Conservation (phyloP, 257 asterid species). For the Mentha longifolia region DNA sequence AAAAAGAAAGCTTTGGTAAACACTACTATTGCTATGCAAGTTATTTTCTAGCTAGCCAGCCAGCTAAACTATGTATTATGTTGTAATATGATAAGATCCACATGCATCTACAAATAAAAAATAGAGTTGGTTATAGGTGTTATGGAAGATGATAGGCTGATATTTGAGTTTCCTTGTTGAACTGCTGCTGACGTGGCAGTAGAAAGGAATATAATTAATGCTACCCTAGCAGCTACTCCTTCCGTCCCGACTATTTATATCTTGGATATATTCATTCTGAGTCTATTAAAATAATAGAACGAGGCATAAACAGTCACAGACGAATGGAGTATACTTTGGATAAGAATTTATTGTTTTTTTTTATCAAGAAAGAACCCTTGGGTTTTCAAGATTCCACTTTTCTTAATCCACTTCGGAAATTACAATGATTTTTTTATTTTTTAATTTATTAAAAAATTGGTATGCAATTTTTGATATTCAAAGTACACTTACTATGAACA, state of each 20-base stretch:
- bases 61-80: background rate
- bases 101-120: background rate
- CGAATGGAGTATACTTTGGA: too few species aligned
- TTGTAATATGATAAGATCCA: background rate
- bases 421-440: background rate
- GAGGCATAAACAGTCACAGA: too few species aligned
- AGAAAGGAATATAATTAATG: background rate
- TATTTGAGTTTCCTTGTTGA: background rate
- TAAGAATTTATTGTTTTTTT: too few species aligned
- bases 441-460: too few species aligned
- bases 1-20: background rate
- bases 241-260: too few species aligned
- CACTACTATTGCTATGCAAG: background rate
- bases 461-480: too few species aligned
- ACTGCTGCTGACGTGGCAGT: conserved; percentile 2
- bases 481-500: too few species aligned
- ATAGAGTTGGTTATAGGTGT: background rate
- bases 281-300: too few species aligned
- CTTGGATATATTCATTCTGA: too few species aligned
- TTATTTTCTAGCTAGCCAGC: background rate
- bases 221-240: background rate
- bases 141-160: too few species aligned
- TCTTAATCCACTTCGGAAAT: conserved; percentile 1
- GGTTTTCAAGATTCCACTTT: background rate
- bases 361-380: background rate